Evolutionary conservation across 2,329 filamentous ascomycete species (phyloP), one percentile per base, ranked within the genome.

Genomic region (Fusarium clavum): DNA sequence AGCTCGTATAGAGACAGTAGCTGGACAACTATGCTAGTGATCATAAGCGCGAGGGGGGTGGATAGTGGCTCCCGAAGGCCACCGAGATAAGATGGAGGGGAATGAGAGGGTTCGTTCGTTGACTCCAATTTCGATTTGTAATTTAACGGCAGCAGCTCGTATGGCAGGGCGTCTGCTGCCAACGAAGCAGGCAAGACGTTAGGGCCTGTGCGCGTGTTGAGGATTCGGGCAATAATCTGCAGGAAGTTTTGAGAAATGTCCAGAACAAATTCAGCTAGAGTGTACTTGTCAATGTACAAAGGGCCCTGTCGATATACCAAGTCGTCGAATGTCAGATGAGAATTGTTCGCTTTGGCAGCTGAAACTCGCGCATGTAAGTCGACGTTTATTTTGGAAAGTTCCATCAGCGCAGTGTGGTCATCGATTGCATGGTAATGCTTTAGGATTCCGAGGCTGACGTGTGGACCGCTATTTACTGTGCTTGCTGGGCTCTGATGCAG

Each of bases 161-260:
- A 32, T 32, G 16, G 5, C 2, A 7, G 30, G 30, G 14, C 2
- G 14, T 32, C 14, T 5, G 7, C 7, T 32, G 14, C 5, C 5
- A 8, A 8, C 1, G 30, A 14, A 30, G 2, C 29, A 13, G 29
- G 12, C 6, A 41, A 1, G 24, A 24, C 24, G 24, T 32, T 27
- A 13, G 14, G 20, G 4, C 20, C 32, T 4, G 32, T 8, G 1
- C 25, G 27, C 0, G 7, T 55, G 0, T 30, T 34, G 27, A 43
- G 30, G 0, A 58, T 27, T 2, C 11, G 34, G 0, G 10, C 38
- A 3, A 58, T 20, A 3, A 56, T 9, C 2, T 13, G 43, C 0
- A 60, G 6, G 1, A 57, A 27, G 3, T 24, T 8, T 11, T 38
- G 24, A 0, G 57, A 44, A 0, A 34, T 22, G 27, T 18, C 30